Evolutionary conservation across 768 basidiomycete species (phyloP), one percentile per base, ranked within the genome.

Genomic region (Mycena olivaceomarginata): DNA sequence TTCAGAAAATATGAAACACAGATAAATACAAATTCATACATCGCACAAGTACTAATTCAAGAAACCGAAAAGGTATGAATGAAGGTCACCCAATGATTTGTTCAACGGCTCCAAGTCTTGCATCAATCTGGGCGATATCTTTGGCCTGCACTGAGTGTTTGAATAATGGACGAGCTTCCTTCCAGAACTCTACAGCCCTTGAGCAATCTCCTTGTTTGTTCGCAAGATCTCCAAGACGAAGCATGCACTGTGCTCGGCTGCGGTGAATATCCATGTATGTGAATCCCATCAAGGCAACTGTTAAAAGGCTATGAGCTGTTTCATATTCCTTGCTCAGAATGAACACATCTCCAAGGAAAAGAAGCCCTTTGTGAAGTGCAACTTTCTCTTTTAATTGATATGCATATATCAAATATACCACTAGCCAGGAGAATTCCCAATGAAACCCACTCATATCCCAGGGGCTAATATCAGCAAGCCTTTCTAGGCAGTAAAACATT

Each of bases 211-310:
- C 56, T 13, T 25, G 1, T 4, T 57, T 25, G 10, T 57, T 25
- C 25, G 56, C 56, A 10, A 57, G n/a, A 12, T 57, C 56, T 57
- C 56, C 56, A 22, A 57, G 22, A 9, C 56, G 56, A 18, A 57
- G 56, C 56, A 57, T 57, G 12, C 56, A 57, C 56, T 57, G 56
- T 25, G 56, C 56, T 57, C 56, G n/a, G 10, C 22, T 57, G 56
- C 56, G 56, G 22, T 57, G 56, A 25, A 57, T 16, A 57, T 57
- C 56, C 56, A 57, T 57, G 12, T 57, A 1, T 25, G 56, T 22
- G 56, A 57, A 57, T 57, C 56, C 56, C 8, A 11, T 10, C 56
- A 57, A 13, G n/a, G 56, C 56, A 9, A 57, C 56, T 25, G 9
- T 25, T n/a, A n/a, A 57, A 3, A 5, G 10, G 10, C 5, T 57